Evolutionary conservation across 306 rosid species (phyloP).

Genomic region (Sesbania bispinosa): DNA sequence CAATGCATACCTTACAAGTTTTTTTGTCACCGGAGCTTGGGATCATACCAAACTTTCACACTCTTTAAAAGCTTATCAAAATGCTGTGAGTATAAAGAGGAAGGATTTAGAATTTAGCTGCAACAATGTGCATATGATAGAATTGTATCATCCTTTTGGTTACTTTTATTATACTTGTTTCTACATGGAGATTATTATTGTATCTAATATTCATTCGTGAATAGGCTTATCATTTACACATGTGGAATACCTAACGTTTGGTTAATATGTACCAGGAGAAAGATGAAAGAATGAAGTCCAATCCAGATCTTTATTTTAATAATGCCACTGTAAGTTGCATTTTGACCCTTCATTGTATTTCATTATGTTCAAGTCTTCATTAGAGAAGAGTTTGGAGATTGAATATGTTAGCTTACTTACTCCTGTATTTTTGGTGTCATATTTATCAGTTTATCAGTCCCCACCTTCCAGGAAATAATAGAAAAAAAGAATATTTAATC

Average conservation of each 20-base stretch:
- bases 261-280: conserved; percentile 66
- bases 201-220: conserved; percentile 3
- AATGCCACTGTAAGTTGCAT: conserved; percentile 71
- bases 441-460: background rate
- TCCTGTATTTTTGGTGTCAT: background rate
- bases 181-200: background rate
- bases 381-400: conserved; percentile 18
- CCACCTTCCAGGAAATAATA: background rate
- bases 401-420: conserved; percentile 3
- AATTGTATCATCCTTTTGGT: conserved; percentile 15
- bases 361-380: conserved; percentile 1
- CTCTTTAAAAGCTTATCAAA: conserved; percentile 94
- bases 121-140: conserved; percentile 13
- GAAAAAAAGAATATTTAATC: background rate
- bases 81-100: conserved; percentile 75
- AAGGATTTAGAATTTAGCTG: conserved; percentile 24
- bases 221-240: conserved; percentile 17
- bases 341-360: conserved; percentile 20
- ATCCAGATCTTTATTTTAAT: conserved; percentile 86
- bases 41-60: conserved; percentile 81
- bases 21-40: conserved; percentile 90
- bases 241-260: conserved; percentile 37
- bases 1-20: conserved; percentile 90
- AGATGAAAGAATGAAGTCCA: conserved; percentile 82
- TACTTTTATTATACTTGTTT: conserved; percentile 10